Percentiles rank a stretch among this genome's conserved stretches.
phyloP scores from a whole-genome alignment of 805 yeast genomes.

The Limtongia smithiae region DNA sequence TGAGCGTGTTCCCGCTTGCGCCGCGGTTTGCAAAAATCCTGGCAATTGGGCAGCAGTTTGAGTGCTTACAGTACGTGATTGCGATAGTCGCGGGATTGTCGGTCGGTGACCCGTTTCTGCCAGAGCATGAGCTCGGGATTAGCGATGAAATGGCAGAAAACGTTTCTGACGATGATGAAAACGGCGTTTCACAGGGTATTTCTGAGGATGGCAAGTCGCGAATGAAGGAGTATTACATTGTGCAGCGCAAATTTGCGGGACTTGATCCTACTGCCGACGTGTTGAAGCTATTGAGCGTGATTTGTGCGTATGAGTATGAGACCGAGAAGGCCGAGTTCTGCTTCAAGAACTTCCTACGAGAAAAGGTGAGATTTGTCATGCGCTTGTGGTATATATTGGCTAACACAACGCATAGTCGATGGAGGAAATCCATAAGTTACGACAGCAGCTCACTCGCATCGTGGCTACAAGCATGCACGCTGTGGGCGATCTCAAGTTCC shows the following conservation, averaged over 20 bases:
- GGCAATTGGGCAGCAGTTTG: slow-evolving; percentile 79
- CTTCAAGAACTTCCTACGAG: slow-evolving; percentile 62
- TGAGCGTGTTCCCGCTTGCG: slow-evolving; percentile 88
- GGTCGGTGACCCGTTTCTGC: slow-evolving; percentile 86
- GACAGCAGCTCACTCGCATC: slow-evolving; percentile 74
- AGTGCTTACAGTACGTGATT: slow-evolving; percentile 81
- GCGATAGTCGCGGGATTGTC: slow-evolving; percentile 89
- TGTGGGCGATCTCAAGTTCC: slow-evolving; percentile 4
- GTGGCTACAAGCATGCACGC: slow-evolving; percentile 53
- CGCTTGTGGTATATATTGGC: no score
- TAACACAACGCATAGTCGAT: slow-evolving; percentile 37
- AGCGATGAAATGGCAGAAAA: slow-evolving; percentile 29
- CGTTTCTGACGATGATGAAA: slow-evolving; percentile 36
- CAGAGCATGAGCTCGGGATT: slow-evolving; percentile 70
- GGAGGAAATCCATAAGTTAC: slow-evolving; percentile 78
- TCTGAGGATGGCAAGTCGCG: slow-evolving; percentile 28
- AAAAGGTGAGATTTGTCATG: no score
- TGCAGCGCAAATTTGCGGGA: slow-evolving; percentile 50
- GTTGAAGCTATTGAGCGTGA: slow-evolving; percentile 68
- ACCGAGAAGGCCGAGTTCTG: slow-evolving; percentile 50
- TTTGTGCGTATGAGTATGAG: slow-evolving; percentile 83
- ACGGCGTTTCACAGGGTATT: slow-evolving; percentile 29
- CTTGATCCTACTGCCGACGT: slow-evolving; percentile 76
- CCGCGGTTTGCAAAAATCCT: slow-evolving; percentile 92
- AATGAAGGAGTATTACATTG: slow-evolving; percentile 53